A percentile compares a stretch with the other conserved stretches of the same genome.
These are phyloP conservation scores for Erodium moschatum DNA, from an alignment of 441 rosid genomes.

Conservation along the genomic window DNA sequence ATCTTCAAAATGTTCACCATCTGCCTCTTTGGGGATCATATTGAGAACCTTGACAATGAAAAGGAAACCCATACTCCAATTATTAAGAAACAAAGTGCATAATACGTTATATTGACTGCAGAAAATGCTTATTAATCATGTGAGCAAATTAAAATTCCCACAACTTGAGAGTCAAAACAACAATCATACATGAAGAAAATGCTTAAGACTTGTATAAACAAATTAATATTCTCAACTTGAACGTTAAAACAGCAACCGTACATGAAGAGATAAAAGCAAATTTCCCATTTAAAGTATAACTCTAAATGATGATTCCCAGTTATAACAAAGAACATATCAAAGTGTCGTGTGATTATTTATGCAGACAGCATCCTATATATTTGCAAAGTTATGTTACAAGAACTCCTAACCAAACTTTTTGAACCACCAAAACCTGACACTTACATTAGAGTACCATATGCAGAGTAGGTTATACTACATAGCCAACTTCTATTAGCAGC, in stretches of 20 bases:
- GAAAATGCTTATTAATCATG: background rate
- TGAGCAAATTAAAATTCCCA: background rate
- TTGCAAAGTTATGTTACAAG: background rate
- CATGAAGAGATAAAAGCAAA: background rate
- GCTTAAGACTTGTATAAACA: too few relatives aligned
- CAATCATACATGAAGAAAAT: background rate
- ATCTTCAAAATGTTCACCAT: slow-evolving; percentile 25
- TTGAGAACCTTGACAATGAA: slow-evolving; percentile 20
- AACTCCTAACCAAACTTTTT: background rate
- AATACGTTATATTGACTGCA: background rate
- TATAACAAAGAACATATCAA: slow-evolving; percentile 2
- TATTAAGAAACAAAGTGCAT: background rate
- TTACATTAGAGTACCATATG: background rate
- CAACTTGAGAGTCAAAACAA: background rate
- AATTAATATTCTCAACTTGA: too few relatives aligned
- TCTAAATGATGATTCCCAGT: background rate
- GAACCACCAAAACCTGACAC: background rate
- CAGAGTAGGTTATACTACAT: background rate
- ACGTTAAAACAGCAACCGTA: too few relatives aligned
- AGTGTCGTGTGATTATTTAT: background rate
- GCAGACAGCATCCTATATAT: background rate
- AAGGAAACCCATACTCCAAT: background rate
- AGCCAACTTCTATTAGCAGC: background rate
- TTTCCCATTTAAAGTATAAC: background rate
- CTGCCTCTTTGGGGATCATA: slow-evolving; percentile 26